Conservation (phyloP, 768 basidiomycete genomes). For the Nidularia pulvinata region DNA sequence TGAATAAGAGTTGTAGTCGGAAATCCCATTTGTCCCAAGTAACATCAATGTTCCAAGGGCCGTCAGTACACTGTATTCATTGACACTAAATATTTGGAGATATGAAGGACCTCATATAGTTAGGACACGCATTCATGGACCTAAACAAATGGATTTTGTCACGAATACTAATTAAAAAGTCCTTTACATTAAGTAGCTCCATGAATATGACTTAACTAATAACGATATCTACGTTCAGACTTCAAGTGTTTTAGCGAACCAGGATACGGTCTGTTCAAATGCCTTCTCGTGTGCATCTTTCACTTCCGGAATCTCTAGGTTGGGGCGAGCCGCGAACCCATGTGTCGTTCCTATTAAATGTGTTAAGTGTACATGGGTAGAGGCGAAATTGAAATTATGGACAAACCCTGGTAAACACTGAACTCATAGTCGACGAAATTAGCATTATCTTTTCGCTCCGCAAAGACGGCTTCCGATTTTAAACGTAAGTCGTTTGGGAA, state of each 20-base stretch:
- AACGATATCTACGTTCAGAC: background rate
- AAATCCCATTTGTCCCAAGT: too few relatives aligned
- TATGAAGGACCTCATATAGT: conserved; percentile 35
- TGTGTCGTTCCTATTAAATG: conserved; percentile 35
- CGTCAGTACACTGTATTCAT: too few relatives aligned
- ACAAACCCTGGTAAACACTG: conserved; percentile 38
- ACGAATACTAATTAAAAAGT: too few relatives aligned
- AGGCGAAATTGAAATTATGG: background rate
- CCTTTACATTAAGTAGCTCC: too few relatives aligned
- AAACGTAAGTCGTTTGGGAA: conserved; percentile 25
- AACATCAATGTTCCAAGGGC: too few relatives aligned
- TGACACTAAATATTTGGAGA: too few relatives aligned
- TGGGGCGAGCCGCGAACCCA: conserved; percentile 44
- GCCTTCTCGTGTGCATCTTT: conserved; percentile 40
- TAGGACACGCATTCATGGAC: too few relatives aligned
- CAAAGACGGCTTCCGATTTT: conserved; percentile 32
- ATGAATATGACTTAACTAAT: too few relatives aligned
- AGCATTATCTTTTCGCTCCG: conserved; percentile 29
- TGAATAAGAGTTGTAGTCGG: too few relatives aligned
- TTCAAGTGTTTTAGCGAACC: conserved; percentile 41
- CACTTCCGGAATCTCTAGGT: conserved; percentile 31
- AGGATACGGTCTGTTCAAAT: conserved; percentile 36
- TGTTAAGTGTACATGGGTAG: background rate
- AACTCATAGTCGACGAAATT: conserved; percentile 43
- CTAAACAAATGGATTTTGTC: too few relatives aligned